Evolutionary conservation across 2,329 filamentous ascomycete genomes (phyloP), one percentile per base, ranked within the genome.

Genomic region (Aureobasidium subglaciale): DNA sequence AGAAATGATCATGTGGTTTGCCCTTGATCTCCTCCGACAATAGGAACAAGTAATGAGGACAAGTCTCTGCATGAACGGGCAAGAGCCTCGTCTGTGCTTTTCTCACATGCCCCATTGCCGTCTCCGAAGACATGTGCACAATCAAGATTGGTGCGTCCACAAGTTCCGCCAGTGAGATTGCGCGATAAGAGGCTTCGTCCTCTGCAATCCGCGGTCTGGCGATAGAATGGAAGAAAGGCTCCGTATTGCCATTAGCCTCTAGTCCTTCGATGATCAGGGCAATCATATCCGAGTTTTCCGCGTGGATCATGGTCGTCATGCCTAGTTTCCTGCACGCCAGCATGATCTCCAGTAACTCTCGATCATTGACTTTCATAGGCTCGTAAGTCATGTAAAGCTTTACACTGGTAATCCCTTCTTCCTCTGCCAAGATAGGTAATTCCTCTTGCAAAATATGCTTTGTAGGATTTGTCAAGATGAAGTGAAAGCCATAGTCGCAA

Each of bases 401-500:
- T 34, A 78, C 68, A 5, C 69, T 73, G 3, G 75, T 75, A 54
- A 79, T 72, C 11, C 77, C 77, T 24, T 72, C 65, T n/a, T 62
- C 55, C 3, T 67, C 55, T 3, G 68, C 70, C 15, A 78, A 60
- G 15, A 66, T 58, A 0, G 73, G 70, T 29, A 78, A 64, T 59
- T 78, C 76, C 0, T 66, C 63, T 1, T 64, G 58, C 1, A 79
- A 66, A 10, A 75, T 73, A 9, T 66, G 52, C 1, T 65, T 60
- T 1, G 66, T 71, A 0, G 77, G 75, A 57, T 78, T 77, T 0
- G 73, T 71, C 29, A 79, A 67, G 29, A 80, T 73, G 56, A 79
- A 66, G 61, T 83, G 79, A 59, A 81, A 78, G 2, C 76, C 75
- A 63, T 83, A 83, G 65, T 83, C 80, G 60, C 76, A 77, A 63